Base-by-base conservation (phyloP, 164 flowering plant species). In the Amborella trichopoda region DNA sequence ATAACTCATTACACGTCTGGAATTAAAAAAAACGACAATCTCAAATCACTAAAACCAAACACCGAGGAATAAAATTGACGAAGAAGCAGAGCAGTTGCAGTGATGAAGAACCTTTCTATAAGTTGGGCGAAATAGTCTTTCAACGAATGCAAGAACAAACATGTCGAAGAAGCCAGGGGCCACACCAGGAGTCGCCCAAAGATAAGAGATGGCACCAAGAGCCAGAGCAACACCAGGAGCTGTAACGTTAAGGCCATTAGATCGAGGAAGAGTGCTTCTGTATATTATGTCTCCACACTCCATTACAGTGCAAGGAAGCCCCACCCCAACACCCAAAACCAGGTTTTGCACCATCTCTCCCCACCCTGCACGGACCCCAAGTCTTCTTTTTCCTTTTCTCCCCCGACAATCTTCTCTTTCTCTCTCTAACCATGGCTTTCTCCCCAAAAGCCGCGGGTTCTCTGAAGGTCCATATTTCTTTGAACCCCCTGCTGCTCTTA, bases 151-250 rank as follows among this genome's bases (percentile, higher is more conserved):
- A 52, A 91, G 94, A 46, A 91, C 78, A 69, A 91, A 91, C 99
- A 91, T 91, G 54, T 91, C 99, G 68, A 76, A 91, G 66, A 91
- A 91, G 2, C 95, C 99, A 50, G 99, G 99, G 40, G 99, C 99
- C 36, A 91, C 99, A 40, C 99, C 99, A 62, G 96, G 96, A 0
- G 99, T 91, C 23, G 99, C 96, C 99, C 96, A 91, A 26, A 87
- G 81, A 54, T 91, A 91, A 36, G 99, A 91, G n/a, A 84, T 17
- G 26, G 83, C 65, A 13, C 83, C 74, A 46, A 87, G 57, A 34
- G 96, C 96, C 54, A 91, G 61, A 54, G 75, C 48, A 1, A 61
- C 90, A 3, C 96, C 99, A 41, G 99, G 99, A 9, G 67, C 62
- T 6, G 99, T 87, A 21, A 79, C 14, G 1, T 82, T 77, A n/a